Conservation (phyloP, 1,284 basidiomycete genomes). For the Somion occarium region DNA sequence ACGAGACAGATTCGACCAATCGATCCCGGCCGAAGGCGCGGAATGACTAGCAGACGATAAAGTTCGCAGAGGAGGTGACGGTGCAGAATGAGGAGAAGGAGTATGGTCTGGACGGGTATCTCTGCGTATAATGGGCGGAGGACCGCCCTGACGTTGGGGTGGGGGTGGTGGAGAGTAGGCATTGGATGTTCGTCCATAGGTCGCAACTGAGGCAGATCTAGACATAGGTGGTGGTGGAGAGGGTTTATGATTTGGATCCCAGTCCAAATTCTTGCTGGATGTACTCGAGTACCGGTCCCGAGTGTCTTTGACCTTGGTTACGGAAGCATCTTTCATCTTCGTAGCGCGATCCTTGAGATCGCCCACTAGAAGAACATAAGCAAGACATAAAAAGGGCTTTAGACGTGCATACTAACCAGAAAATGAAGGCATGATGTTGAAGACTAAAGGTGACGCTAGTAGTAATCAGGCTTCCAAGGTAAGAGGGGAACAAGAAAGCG, state of each 20-base stretch:
- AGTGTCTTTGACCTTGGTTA: slow-evolving; percentile 48
- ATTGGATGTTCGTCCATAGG: neutral
- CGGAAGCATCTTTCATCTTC: slow-evolving; percentile 50
- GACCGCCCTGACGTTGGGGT: slow-evolving; percentile 8
- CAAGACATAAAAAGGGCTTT: too few species aligned
- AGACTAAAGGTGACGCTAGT: too few species aligned
- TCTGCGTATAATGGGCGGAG: slow-evolving; percentile 16
- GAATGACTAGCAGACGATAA: neutral
- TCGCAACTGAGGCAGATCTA: slow-evolving; percentile 13
- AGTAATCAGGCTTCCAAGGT: too few species aligned
- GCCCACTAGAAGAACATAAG: too few species aligned
- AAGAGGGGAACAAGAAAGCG: too few species aligned
- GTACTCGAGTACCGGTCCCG: slow-evolving; percentile 54
- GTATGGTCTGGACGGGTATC: slow-evolving; percentile 19
- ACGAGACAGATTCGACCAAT: slow-evolving; percentile 62
- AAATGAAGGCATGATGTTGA: too few species aligned
- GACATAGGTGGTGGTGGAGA: slow-evolving; percentile 24
- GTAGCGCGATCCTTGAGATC: slow-evolving; percentile 61
- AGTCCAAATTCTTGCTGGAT: slow-evolving; percentile 55
- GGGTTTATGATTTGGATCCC: slow-evolving; percentile 49
- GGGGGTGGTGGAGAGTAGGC: slow-evolving; percentile 15
- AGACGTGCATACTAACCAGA: too few species aligned
- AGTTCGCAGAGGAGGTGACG: slow-evolving; percentile 9
- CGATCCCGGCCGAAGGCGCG: slow-evolving; percentile 32
- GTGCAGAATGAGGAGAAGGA: slow-evolving; percentile 6